A percentile compares a stretch with the other conserved stretches of the same genome.
Conservation (phyloP, 495 filamentous ascomycete genomes). For the Tuber indicum region DNA sequence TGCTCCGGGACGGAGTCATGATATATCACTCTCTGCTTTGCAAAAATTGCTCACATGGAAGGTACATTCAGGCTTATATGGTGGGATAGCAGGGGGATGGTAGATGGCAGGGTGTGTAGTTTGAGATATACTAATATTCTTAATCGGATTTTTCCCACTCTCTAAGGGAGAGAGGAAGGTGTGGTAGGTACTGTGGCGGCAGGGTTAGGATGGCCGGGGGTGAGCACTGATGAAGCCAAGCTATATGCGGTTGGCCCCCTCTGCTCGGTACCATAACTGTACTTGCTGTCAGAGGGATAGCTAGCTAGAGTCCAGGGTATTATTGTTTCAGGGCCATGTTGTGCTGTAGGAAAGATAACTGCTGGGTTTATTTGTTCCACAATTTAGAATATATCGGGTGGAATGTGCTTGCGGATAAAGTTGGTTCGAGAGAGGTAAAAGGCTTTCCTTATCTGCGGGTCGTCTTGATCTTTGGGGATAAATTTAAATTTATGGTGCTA, state of each 20-base stretch:
- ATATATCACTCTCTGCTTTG: background rate
- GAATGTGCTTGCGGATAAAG: background rate
- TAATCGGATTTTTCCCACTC: background rate
- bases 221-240: background rate
- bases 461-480: background rate
- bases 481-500: too few relatives aligned
- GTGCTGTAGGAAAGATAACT: background rate
- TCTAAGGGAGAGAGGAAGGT: background rate
- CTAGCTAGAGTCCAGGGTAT: background rate
- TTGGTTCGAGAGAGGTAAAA: background rate
- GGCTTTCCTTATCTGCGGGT: background rate
- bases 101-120: background rate
- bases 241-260: background rate
- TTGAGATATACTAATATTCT: background rate
- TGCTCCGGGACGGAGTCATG: background rate
- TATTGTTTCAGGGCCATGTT: background rate
- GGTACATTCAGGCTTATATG: background rate
- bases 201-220: constrained; percentile 16
- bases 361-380: background rate
- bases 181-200: background rate
- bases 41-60: background rate
- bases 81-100: background rate
- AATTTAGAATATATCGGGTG: background rate
- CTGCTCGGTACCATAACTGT: background rate
- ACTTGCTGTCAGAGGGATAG: background rate